A percentile compares a stretch with the other conserved stretches of the same genome.
These are phyloP conservation scores for Citrullus colocynthis DNA, from an alignment of 306 rosid genomes.

Conservation along the genomic window DNA sequence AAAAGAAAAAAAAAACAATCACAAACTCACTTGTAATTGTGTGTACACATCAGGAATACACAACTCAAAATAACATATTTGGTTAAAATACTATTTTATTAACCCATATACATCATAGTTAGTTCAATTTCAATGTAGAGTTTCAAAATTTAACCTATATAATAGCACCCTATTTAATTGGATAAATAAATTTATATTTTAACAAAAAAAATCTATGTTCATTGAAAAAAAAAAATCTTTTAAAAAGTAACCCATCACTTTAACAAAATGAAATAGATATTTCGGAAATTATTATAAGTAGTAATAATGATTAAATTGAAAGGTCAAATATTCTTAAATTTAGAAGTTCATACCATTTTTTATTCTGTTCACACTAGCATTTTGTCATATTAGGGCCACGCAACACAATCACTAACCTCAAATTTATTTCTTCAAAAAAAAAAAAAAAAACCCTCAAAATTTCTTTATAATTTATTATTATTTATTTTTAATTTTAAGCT, in stretches of 20 bases:
- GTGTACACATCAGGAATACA: no score
- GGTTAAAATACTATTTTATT: no score
- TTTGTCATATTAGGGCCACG: background rate
- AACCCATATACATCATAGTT: no score
- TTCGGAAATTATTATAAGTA: background rate
- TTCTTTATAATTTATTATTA: background rate
- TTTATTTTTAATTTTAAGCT: background rate
- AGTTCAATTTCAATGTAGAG: no score
- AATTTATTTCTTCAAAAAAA: background rate
- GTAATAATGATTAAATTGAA: constrained; percentile 1
- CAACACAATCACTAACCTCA: background rate
- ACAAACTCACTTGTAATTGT: no score
- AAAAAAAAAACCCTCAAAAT: background rate
- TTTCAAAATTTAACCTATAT: no score
- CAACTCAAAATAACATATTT: no score
- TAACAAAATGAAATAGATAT: background rate
- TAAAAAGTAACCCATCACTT: background rate
- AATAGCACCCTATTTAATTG: no score
- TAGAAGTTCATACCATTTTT: background rate
- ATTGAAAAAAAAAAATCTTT: background rate
- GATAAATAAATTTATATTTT: background rate
- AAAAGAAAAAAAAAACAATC: no score
- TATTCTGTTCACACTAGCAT: background rate
- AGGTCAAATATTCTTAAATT: background rate
- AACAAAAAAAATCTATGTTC: background rate